These are phyloP conservation scores for Penicillium sclerotigenum DNA, from an alignment of 2,329 filamentous ascomycete genomes.

Conservation along the genomic window DNA sequence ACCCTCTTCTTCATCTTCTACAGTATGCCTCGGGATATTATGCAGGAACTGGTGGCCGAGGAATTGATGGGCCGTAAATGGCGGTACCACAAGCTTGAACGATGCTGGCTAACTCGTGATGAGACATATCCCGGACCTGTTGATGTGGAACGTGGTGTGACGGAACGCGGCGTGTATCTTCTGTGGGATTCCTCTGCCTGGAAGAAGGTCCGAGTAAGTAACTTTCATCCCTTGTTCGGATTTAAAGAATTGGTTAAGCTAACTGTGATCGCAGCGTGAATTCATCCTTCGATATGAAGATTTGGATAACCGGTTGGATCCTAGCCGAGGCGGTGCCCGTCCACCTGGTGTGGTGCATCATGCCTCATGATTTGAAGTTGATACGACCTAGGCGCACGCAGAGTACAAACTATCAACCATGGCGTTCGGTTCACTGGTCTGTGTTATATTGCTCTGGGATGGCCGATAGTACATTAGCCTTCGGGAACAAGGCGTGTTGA, in stretches of 20 bases:
- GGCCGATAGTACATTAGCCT: conserved; percentile 24
- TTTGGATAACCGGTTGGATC: conserved; percentile 47
- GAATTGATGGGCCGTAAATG: conserved; percentile 57
- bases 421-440: conserved; percentile 34
- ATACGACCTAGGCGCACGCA: conserved; percentile 9
- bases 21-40: conserved; percentile 61
- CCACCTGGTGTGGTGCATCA: conserved; percentile 37
- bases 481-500: conserved; percentile 24
- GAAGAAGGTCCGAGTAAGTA: conserved; percentile 49
- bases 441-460: conserved; percentile 27
- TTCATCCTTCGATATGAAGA: conserved; percentile 51
- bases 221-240: background rate
- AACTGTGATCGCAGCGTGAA: conserved; percentile 37
- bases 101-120: conserved; percentile 52
- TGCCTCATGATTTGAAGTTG: conserved; percentile 31
- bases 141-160: conserved; percentile 47
- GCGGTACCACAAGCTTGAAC: conserved; percentile 53
- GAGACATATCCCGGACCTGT: conserved; percentile 48
- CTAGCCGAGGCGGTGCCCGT: conserved; percentile 35
- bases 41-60: conserved; percentile 63
- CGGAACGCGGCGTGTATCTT: conserved; percentile 51
- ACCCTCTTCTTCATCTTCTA: conserved; percentile 70
- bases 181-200: conserved; percentile 50
- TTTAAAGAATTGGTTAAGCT: conserved; percentile 10
- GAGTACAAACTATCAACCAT: conserved; percentile 27